Evolutionary conservation across 352 stramenopile species (phyloP).

Genomic region (Hyaloperonospora arabidopsidis): DNA sequence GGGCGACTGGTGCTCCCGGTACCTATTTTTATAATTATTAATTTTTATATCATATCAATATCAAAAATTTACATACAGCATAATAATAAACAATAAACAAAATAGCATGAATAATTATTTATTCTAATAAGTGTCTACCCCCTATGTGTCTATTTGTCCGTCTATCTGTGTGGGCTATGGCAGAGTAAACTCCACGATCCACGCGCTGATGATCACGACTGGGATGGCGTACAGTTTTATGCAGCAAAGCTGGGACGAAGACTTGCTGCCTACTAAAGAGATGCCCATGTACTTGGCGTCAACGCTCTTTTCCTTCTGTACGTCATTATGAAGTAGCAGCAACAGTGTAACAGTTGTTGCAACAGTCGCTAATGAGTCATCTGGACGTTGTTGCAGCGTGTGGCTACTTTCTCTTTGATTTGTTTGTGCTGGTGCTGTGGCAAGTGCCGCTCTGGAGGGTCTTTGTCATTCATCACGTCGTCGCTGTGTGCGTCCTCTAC

Average conservation of each 20-base stretch:
- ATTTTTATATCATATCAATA: no score
- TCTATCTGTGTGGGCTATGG: background rate
- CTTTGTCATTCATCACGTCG: slow-evolving; percentile 74
- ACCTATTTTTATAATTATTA: no score
- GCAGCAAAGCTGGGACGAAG: slow-evolving; percentile 53
- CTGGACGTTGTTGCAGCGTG: slow-evolving; percentile 33
- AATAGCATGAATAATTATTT: no score
- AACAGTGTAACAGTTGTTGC: no score
- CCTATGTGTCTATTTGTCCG: no score
- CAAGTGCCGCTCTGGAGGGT: slow-evolving; percentile 70
- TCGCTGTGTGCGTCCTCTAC: slow-evolving; percentile 52
- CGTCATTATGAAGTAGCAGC: slow-evolving; percentile 11
- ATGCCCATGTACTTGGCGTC: slow-evolving; percentile 35
- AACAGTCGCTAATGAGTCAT: no score
- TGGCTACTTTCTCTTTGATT: slow-evolving; percentile 79
- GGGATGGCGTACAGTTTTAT: slow-evolving; percentile 57
- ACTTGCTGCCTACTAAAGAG: slow-evolving; percentile 51
- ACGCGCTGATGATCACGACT: slow-evolving; percentile 55
- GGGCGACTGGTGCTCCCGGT: slow-evolving; percentile 79
- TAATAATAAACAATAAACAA: no score
- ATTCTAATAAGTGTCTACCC: background rate
- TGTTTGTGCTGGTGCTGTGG: slow-evolving; percentile 63
- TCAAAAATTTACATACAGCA: no score
- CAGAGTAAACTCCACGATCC: slow-evolving; percentile 77
- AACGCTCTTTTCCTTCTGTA: slow-evolving; percentile 78